Evolutionary conservation across 345 rosid species (phyloP).

Genomic region (Laguncularia racemosa): DNA sequence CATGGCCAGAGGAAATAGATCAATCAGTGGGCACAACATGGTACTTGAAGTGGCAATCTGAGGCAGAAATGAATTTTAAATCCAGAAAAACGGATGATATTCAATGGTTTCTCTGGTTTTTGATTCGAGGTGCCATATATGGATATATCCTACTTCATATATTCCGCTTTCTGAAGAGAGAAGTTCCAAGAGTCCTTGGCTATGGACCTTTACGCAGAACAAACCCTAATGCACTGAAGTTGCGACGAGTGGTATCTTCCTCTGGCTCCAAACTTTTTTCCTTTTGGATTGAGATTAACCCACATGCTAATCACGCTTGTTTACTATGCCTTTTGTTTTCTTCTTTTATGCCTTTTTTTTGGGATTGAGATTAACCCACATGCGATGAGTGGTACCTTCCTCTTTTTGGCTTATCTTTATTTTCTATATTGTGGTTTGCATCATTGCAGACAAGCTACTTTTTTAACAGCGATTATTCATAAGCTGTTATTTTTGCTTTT

Average conservation of each 20-base stretch:
- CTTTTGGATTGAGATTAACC: neutral
- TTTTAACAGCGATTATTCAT: too few relatives aligned
- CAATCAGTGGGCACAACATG: constrained; percentile 73
- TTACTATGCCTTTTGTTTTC: too few relatives aligned
- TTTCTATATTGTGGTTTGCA: too few relatives aligned
- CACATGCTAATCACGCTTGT: too few relatives aligned
- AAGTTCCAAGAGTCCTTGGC: constrained; percentile 65
- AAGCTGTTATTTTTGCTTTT: neutral
- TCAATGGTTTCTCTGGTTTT: constrained; percentile 65
- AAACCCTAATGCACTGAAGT: constrained; percentile 62
- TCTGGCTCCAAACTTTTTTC: constrained; percentile 4
- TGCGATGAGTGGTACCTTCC: too few relatives aligned
- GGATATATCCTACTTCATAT: constrained; percentile 58
- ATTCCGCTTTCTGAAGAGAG: constrained; percentile 61
- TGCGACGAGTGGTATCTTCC: constrained; percentile 67
- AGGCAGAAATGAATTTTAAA: constrained; percentile 57
- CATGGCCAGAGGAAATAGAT: constrained; percentile 82
- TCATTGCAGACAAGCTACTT: too few relatives aligned
- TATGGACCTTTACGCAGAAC: constrained; percentile 65
- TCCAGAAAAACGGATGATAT: constrained; percentile 52
- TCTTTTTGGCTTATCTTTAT: too few relatives aligned
- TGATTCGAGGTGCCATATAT: constrained; percentile 43
- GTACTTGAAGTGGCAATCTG: constrained; percentile 84
- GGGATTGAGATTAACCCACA: too few relatives aligned
- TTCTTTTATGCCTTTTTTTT: too few relatives aligned